Evolutionary conservation across 768 basidiomycete genomes (phyloP).

Genomic region (Royoungia palumana): DNA sequence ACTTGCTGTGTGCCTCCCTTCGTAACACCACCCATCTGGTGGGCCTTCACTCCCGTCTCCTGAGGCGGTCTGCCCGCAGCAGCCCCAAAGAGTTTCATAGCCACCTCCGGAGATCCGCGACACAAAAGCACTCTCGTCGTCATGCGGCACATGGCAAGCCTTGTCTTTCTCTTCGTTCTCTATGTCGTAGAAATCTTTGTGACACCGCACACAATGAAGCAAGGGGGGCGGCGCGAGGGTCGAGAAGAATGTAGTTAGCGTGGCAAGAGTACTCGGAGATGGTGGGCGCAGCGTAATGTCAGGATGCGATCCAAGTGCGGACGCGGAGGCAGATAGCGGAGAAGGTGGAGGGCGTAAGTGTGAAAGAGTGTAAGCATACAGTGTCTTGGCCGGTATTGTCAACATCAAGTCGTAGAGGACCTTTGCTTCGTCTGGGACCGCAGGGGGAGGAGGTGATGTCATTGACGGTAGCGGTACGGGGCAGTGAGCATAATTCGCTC

Average conservation of each 20-base stretch:
- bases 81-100: constrained; percentile 63
- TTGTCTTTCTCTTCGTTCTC: constrained; percentile 62
- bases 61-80: constrained; percentile 68
- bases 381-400: constrained; percentile 61
- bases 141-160: constrained; percentile 68
- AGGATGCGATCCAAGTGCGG: constrained; percentile 11
- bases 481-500: constrained; percentile 4
- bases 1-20: constrained; percentile 68
- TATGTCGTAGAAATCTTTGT: constrained; percentile 63
- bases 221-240: constrained; percentile 61
- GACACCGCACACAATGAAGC: constrained; percentile 75
- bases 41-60: constrained; percentile 81
- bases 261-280: constrained; percentile 39
- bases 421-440: constrained; percentile 40
- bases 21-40: constrained; percentile 85
- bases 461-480: constrained; percentile 25
- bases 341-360: constrained; percentile 36
- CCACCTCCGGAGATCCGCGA: constrained; percentile 48
- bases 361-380: constrained; percentile 59
- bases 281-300: constrained; percentile 17
- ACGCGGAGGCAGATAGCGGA: neutral
- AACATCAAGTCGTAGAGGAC: constrained; percentile 50
- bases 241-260: constrained; percentile 58
- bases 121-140: constrained; percentile 77
- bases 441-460: constrained; percentile 35